phyloP scores from a whole-genome alignment of 208 protist genomes.

The Paratrypanosoma confusum region DNA sequence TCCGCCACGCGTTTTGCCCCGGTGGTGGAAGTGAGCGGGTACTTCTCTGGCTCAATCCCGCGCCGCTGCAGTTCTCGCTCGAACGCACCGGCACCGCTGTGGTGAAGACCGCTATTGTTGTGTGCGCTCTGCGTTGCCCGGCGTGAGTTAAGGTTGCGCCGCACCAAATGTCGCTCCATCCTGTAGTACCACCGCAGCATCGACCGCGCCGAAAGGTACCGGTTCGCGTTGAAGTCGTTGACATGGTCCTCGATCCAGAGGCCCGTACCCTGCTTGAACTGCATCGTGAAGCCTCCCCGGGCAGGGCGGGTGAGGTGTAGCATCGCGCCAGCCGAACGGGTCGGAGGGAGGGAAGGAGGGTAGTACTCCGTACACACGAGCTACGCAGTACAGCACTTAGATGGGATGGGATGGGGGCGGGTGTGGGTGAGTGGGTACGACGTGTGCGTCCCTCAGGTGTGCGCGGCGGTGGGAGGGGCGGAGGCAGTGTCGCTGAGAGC shows the following conservation, averaged over 20 bases:
- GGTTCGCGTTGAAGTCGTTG: constrained; percentile 77
- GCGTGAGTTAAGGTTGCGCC: constrained; percentile 47
- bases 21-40: constrained; percentile 73
- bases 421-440: no score
- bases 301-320: constrained; percentile 24
- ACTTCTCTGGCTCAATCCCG: constrained; percentile 73
- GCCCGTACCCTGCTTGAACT: constrained; percentile 74
- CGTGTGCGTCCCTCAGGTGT: no score
- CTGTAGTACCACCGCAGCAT: constrained; percentile 80
- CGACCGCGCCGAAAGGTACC: constrained; percentile 61
- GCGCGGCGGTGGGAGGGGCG: no score
- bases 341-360: no score
- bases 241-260: constrained; percentile 85
- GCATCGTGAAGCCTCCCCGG: constrained; percentile 76
- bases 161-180: constrained; percentile 72
- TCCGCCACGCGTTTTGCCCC: constrained; percentile 70
- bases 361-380: no score
- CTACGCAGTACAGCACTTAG: no score
- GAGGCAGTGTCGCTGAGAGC: no score
- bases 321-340: no score
- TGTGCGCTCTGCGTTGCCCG: constrained; percentile 63
- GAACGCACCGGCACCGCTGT: constrained; percentile 75
- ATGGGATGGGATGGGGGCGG: no score
- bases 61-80: constrained; percentile 77
- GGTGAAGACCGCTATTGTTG: constrained; percentile 81